phyloP scores from a whole-genome alignment of 306 rosid genomes.

The Quercus wislizeni region DNA sequence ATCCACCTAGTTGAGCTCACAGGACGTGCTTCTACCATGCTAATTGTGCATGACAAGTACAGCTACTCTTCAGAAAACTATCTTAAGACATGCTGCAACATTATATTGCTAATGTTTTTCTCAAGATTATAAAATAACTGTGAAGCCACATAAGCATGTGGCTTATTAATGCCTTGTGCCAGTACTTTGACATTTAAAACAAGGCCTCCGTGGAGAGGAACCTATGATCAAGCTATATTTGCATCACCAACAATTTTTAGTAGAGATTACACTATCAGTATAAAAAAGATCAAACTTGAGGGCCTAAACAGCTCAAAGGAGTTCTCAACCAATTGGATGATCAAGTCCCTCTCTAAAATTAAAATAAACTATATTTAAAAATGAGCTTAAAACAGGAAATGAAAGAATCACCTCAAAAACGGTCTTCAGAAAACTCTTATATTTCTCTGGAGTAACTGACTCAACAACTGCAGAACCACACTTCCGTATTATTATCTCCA shows the following conservation, averaged over 20 bases:
- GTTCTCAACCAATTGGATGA: neutral
- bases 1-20: constrained; percentile 42
- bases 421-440: constrained; percentile 56
- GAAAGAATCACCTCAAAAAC: constrained; percentile 58
- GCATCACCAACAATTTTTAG: neutral
- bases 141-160: neutral
- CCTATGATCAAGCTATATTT: neutral
- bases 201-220: neutral
- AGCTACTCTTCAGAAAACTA: neutral
- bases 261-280: neutral
- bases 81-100: neutral
- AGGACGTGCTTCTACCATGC: constrained; percentile 37
- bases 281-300: neutral
- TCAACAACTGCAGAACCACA: constrained; percentile 77
- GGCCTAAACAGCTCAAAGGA: neutral
- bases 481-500: constrained; percentile 79
- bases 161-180: neutral
- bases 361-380: neutral
- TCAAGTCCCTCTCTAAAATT: neutral
- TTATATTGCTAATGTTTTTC: neutral
- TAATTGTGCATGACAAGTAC: constrained; percentile 38
- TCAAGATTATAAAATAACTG: neutral
- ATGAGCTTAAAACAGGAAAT: neutral
- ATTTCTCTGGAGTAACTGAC: constrained; percentile 62
- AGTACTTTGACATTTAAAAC: neutral